phyloP scores from a whole-genome alignment of 2,329 filamentous ascomycete species.

The Aspergillus texensis region DNA sequence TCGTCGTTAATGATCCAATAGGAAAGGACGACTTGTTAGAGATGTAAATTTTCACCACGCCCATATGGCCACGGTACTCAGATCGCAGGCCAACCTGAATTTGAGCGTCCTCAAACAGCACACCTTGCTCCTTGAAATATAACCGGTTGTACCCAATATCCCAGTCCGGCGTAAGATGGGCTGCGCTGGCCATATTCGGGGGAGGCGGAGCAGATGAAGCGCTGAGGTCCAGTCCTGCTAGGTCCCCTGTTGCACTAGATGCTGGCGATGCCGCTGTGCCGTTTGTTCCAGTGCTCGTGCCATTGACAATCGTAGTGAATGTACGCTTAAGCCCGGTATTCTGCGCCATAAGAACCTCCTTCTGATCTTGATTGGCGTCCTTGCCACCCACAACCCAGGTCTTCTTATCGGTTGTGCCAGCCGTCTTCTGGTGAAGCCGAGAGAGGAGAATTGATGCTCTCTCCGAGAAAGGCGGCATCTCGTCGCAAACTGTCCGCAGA shows the following conservation, averaged over 20 bases:
- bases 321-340: constrained; percentile 81
- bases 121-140: constrained; percentile 76
- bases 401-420: constrained; percentile 87
- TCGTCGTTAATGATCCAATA: constrained; percentile 91
- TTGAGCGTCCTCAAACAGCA: constrained; percentile 93
- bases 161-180: constrained; percentile 93
- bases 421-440: constrained; percentile 90
- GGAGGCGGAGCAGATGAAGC: constrained; percentile 58
- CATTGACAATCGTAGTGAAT: constrained; percentile 65
- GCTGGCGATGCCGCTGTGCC: constrained; percentile 38
- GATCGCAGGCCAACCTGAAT: constrained; percentile 89
- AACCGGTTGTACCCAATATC: constrained; percentile 85
- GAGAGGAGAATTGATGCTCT: constrained; percentile 89
- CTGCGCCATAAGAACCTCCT: constrained; percentile 79
- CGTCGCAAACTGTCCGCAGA: constrained; percentile 89
- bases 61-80: constrained; percentile 93
- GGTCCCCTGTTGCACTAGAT: constrained; percentile 61
- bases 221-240: constrained; percentile 81
- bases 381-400: constrained; percentile 99
- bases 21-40: constrained; percentile 86
- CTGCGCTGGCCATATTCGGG: constrained; percentile 87
- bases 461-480: constrained; percentile 98
- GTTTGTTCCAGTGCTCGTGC: constrained; percentile 37
- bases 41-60: constrained; percentile 94
- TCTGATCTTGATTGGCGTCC: constrained; percentile 81